Evolutionary conservation across 495 filamentous ascomycete genomes (phyloP).

Genomic region (Podospora tetraspora): DNA sequence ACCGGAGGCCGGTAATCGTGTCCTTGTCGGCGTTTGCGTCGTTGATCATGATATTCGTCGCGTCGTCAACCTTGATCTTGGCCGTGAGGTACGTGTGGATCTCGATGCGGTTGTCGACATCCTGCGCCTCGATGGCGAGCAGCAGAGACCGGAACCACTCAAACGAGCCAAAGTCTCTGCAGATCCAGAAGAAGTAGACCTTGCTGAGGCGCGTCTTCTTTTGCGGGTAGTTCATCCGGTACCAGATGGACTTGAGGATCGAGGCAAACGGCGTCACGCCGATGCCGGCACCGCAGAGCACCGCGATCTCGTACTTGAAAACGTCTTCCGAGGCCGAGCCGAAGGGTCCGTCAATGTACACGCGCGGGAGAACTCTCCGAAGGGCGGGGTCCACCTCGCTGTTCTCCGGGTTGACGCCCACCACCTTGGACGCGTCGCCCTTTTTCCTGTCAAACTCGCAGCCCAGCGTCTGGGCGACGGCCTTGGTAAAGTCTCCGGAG

Average conservation of each 20-base stretch:
- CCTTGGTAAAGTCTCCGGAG: constrained; percentile 63
- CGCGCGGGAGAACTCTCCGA: constrained; percentile 63
- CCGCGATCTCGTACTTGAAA: constrained; percentile 69
- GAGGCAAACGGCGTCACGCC: constrained; percentile 72
- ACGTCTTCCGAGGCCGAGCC: constrained; percentile 73
- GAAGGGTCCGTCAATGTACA: constrained; percentile 75
- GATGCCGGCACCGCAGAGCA: constrained; percentile 66
- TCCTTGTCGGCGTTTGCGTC: constrained; percentile 74
- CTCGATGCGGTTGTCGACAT: constrained; percentile 73
- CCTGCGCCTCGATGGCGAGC: constrained; percentile 75
- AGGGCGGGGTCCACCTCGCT: constrained; percentile 60
- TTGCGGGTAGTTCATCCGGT: constrained; percentile 75
- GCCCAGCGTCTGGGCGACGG: constrained; percentile 58
- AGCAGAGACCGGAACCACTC: constrained; percentile 79
- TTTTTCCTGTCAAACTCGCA: constrained; percentile 61
- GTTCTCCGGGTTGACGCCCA: constrained; percentile 57
- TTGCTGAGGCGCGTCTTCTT: constrained; percentile 68
- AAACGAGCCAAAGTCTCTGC: constrained; percentile 71
- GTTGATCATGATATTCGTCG: constrained; percentile 81
- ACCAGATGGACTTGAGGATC: constrained; percentile 81
- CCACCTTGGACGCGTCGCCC: constrained; percentile 52
- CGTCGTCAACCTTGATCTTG: constrained; percentile 73
- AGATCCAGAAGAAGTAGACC: constrained; percentile 85
- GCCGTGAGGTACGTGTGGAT: constrained; percentile 71
- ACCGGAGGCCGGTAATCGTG: constrained; percentile 67